These are phyloP conservation scores for Stylonectria norvegica DNA, from an alignment of 2,329 filamentous ascomycete species.

Conservation along the genomic window DNA sequence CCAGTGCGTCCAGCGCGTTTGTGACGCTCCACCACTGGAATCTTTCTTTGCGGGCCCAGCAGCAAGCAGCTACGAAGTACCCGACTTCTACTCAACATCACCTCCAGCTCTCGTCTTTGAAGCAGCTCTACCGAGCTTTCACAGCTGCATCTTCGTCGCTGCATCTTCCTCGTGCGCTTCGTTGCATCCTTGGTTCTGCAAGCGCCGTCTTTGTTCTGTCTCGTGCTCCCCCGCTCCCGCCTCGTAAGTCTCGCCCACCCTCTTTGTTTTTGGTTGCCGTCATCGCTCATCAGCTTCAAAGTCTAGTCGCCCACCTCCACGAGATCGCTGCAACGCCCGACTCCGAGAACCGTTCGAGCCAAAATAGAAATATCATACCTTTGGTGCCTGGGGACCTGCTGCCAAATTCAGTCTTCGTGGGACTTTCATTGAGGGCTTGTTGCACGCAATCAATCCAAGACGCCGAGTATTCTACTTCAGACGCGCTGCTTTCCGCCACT, in stretches of 20 bases:
- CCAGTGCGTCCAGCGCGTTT: conserved; percentile 7
- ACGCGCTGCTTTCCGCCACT: background rate
- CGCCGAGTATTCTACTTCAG: background rate
- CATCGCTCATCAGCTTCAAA: conserved; percentile 23
- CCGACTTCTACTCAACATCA: conserved; percentile 17
- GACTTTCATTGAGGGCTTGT: background rate
- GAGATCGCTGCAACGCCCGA: too few relatives aligned
- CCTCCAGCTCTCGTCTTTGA: conserved; percentile 13
- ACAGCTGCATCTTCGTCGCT: conserved; percentile 13
- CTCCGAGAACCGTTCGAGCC: too few relatives aligned
- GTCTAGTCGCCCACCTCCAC: conserved; percentile 14
- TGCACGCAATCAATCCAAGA: background rate
- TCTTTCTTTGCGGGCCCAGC: conserved; percentile 28
- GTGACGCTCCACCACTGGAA: conserved; percentile 28
- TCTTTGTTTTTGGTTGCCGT: conserved; percentile 17
- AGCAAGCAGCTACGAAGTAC: background rate
- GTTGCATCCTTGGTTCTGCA: conserved; percentile 6
- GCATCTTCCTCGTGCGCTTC: conserved; percentile 10
- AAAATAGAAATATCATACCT: too few relatives aligned
- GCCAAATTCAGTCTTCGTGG: too few relatives aligned
- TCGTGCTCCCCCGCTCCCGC: conserved; percentile 17
- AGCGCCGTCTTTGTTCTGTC: conserved; percentile 8
- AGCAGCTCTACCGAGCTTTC: conserved; percentile 14
- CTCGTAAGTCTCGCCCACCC: conserved; percentile 24
- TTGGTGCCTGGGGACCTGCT: too few relatives aligned